phyloP scores from a whole-genome alignment of 768 basidiomycete genomes.

The Tricholomella constricta region DNA sequence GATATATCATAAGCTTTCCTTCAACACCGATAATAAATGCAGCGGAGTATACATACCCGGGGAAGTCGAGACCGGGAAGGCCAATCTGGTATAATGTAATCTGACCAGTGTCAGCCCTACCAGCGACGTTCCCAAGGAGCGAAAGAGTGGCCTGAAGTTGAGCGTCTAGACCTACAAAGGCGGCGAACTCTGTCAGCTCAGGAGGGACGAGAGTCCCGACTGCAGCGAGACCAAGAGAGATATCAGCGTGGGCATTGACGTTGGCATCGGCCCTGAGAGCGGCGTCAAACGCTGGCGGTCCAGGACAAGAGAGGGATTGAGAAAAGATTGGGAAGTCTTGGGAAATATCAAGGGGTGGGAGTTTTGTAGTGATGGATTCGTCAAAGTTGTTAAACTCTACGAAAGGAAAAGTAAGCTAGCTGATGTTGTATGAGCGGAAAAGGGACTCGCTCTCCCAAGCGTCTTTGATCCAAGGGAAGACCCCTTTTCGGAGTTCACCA shows the following conservation, averaged over 20 bases:
- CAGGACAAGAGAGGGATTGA: constrained; percentile 25
- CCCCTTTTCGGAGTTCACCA: constrained; percentile 17
- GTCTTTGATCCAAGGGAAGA: constrained; percentile 24
- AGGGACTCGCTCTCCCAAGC: constrained; percentile 25
- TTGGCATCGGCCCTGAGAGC: constrained; percentile 30
- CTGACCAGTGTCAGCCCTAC: constrained; percentile 13
- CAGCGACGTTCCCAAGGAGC: constrained; percentile 34
- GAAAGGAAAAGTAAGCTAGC: background rate
- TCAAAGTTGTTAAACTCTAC: constrained; percentile 25
- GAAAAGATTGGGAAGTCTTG: constrained; percentile 34
- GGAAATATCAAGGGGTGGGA: constrained; percentile 25
- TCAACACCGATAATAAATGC: background rate
- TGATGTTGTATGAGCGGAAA: background rate
- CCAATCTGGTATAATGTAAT: constrained; percentile 14
- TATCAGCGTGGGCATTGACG: constrained; percentile 34
- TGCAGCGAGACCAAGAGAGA: constrained; percentile 41
- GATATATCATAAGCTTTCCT: background rate
- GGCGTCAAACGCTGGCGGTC: constrained; percentile 21
- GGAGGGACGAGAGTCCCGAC: constrained; percentile 49
- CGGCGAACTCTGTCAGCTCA: constrained; percentile 33
- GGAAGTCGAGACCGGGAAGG: constrained; percentile 20
- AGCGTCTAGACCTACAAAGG: constrained; percentile 36
- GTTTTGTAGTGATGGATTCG: constrained; percentile 29
- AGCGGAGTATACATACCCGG: constrained; percentile 22
- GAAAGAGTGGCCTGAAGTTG: constrained; percentile 37